These are phyloP conservation scores for Pichia scutulata DNA, from an alignment of 805 yeast species.

Conservation along the genomic window DNA sequence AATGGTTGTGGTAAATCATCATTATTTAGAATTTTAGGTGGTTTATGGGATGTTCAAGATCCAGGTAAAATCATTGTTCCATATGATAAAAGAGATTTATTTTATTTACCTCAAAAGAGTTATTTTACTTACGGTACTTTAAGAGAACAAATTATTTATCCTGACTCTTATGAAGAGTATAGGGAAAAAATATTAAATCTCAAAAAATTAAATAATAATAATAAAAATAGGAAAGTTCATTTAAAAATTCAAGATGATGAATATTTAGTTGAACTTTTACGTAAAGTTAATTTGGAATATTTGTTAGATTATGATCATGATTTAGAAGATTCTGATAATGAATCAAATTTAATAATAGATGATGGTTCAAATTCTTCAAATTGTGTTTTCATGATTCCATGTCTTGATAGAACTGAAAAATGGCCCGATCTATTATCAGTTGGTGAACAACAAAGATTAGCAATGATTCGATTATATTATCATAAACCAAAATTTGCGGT, in stretches of 20 bases:
- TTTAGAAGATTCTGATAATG: constrained; percentile 12
- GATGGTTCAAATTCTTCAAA: neutral
- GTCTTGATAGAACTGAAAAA: constrained; percentile 61
- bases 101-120: constrained; percentile 89
- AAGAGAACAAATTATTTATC: constrained; percentile 85
- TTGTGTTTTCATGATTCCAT: constrained; percentile 25
- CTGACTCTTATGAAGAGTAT: constrained; percentile 60
- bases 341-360: constrained; percentile 1
- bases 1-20: constrained; percentile 97
- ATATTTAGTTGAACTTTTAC: constrained; percentile 46
- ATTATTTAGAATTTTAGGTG: constrained; percentile 81
- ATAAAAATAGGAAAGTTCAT: constrained; percentile 17
- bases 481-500: constrained; percentile 92
- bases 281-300: constrained; percentile 52
- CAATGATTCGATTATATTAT: constrained; percentile 87
- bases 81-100: constrained; percentile 54
- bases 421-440: constrained; percentile 87
- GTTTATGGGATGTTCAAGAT: constrained; percentile 77
- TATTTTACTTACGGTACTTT: constrained; percentile 75
- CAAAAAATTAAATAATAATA: constrained; percentile 12
- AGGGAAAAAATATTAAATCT: constrained; percentile 28
- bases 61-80: constrained; percentile 58
- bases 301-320: constrained; percentile 32
- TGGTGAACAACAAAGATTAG: constrained; percentile 90
- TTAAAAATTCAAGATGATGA: constrained; percentile 30